phyloP scores from a whole-genome alignment of 108 stramenopile genomes.

The Skeletonema marinoi region DNA sequence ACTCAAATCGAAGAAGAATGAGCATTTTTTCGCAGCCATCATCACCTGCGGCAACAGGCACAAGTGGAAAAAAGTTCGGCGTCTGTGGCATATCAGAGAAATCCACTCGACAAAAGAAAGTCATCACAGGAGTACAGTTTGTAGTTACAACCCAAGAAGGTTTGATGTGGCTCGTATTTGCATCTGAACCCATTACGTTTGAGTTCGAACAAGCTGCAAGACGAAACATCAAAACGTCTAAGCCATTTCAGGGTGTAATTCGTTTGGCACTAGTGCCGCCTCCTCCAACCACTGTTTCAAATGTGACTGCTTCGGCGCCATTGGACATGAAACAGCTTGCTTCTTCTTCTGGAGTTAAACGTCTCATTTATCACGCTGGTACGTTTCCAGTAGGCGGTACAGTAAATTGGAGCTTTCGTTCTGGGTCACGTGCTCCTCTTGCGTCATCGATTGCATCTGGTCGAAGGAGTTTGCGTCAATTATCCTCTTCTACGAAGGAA shows the following conservation, averaged over 20 bases:
- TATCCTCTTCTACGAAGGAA: constrained; percentile 18
- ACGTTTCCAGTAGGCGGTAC: constrained; percentile 71
- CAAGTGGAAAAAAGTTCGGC: constrained; percentile 33
- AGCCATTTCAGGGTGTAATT: constrained; percentile 63
- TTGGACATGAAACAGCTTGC: constrained; percentile 29
- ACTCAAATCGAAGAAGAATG: neutral
- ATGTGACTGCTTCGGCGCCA: neutral
- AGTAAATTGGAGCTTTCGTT: constrained; percentile 72
- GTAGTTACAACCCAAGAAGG: constrained; percentile 68
- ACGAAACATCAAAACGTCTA: constrained; percentile 48
- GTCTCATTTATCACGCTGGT: constrained; percentile 78
- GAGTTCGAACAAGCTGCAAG: constrained; percentile 47
- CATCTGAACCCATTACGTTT: constrained; percentile 76
- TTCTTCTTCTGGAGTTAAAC: constrained; percentile 68
- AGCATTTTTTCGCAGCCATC: neutral
- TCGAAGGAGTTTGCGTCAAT: constrained; percentile 5
- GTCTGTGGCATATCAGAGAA: constrained; percentile 37
- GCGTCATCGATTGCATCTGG: constrained; percentile 4
- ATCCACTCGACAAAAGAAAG: constrained; percentile 27
- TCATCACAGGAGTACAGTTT: constrained; percentile 80
- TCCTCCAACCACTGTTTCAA: neutral
- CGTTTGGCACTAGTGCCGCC: constrained; percentile 76
- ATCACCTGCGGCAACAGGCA: constrained; percentile 8
- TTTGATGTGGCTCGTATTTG: constrained; percentile 76
- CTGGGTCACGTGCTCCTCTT: constrained; percentile 23